phyloP scores from a whole-genome alignment of 257 asterid genomes.

The Parsonsia alboflavescens region DNA sequence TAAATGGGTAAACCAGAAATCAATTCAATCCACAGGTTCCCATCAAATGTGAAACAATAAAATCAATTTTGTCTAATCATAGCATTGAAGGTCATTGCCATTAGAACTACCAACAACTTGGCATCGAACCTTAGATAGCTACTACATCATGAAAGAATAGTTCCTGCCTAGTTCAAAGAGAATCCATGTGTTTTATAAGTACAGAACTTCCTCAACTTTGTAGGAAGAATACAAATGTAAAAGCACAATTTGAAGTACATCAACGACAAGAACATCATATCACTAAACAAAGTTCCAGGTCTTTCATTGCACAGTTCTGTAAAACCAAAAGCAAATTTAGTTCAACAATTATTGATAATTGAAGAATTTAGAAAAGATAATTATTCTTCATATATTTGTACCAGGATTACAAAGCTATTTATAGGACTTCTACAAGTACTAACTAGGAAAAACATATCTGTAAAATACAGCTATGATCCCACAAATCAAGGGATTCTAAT shows the following conservation, averaged over 20 bases:
- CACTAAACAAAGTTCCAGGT: not conserved
- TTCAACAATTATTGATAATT: not conserved
- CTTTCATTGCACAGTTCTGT: not conserved
- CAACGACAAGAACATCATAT: not conserved
- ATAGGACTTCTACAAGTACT: too few relatives aligned
- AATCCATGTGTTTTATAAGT: not conserved
- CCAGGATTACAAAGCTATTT: too few relatives aligned
- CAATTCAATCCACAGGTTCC: too few relatives aligned
- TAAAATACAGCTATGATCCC: too few relatives aligned
- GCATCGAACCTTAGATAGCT: not conserved
- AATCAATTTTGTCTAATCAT: too few relatives aligned
- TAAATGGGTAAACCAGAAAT: too few relatives aligned
- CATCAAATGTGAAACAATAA: too few relatives aligned
- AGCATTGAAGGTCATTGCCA: too few relatives aligned
- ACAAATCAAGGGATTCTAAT: too few relatives aligned
- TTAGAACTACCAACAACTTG: not conserved
- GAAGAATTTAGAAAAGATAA: too few relatives aligned
- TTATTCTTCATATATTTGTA: too few relatives aligned
- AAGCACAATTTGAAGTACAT: not conserved
- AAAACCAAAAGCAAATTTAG: not conserved
- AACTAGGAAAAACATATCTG: too few relatives aligned
- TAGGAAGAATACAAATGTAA: not conserved
- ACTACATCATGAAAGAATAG: not conserved
- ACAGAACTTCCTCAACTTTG: not conserved
- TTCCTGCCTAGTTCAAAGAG: not conserved